phyloP scores from a whole-genome alignment of 768 basidiomycete species.

The Pilatotrama ljubarskyi region DNA sequence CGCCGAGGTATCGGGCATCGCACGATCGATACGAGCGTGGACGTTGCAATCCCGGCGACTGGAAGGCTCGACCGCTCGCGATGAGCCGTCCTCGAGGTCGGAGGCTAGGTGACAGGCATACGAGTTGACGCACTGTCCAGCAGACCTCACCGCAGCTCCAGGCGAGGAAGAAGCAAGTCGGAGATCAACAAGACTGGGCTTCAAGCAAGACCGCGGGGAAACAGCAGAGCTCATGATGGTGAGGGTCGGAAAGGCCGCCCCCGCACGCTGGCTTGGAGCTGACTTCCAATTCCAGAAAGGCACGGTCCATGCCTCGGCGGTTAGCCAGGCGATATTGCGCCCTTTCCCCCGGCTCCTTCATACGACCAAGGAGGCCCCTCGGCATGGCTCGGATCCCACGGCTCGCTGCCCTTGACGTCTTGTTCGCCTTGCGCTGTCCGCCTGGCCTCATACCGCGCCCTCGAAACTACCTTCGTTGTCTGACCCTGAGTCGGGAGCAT shows the following conservation, averaged over 20 bases:
- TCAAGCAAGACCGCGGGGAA: background rate
- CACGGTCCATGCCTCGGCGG: constrained; percentile 8
- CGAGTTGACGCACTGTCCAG: too few species aligned
- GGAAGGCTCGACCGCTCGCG: too few species aligned
- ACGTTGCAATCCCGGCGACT: too few species aligned
- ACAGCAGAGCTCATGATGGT: too few species aligned
- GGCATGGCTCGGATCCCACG: background rate
- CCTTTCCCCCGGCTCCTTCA: background rate
- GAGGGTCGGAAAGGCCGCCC: background rate
- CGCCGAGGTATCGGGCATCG: too few species aligned
- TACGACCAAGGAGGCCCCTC: background rate
- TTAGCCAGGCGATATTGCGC: background rate
- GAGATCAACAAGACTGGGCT: background rate
- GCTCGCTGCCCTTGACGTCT: background rate
- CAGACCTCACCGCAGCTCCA: too few species aligned
- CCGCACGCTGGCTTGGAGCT: background rate
- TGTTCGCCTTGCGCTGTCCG: background rate
- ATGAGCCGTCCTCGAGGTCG: too few species aligned
- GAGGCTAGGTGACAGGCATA: too few species aligned
- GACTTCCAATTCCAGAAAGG: constrained; percentile 13
- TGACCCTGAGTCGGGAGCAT: background rate
- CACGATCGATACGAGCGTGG: too few species aligned
- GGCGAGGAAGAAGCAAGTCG: too few species aligned
- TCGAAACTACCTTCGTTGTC: background rate
- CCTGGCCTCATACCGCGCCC: background rate